Evolutionary conservation across 768 basidiomycete species (phyloP).

Genomic region (Kwoniella heveanensis): DNA sequence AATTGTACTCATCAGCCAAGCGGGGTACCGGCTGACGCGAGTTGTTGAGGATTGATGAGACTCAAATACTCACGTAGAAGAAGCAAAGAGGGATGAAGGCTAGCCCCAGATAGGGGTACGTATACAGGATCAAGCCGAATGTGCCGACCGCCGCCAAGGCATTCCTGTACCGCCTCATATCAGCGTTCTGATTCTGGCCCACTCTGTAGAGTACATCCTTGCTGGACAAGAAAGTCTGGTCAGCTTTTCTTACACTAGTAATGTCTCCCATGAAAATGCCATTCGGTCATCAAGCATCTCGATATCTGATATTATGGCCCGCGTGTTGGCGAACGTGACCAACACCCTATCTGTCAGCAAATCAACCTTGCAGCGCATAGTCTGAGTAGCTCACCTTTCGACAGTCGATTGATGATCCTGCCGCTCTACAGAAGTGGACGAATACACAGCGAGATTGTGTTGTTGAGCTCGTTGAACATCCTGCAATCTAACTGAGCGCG

Average conservation of each 20-base stretch:
- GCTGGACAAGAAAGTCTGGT: too few relatives aligned
- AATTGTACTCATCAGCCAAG: too few relatives aligned
- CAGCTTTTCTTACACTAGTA: constrained; percentile 32
- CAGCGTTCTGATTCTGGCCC: background rate
- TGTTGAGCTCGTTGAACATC: background rate
- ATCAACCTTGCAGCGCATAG: too few relatives aligned
- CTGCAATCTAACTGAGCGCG: too few relatives aligned
- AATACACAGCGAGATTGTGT: background rate
- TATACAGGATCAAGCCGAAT: constrained; percentile 43
- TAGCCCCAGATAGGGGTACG: constrained; percentile 39
- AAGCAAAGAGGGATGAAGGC: constrained; percentile 43
- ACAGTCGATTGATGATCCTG: constrained; percentile 46
- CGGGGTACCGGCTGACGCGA: too few relatives aligned
- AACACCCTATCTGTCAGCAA: too few relatives aligned
- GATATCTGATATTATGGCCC: constrained; percentile 39
- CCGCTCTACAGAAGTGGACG: constrained; percentile 24
- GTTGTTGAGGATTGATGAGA: background rate
- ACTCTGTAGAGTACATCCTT: too few relatives aligned
- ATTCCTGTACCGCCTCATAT: constrained; percentile 1
- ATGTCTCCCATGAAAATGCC: constrained; percentile 23
- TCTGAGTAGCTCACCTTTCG: constrained; percentile 35
- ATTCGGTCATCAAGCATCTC: constrained; percentile 53
- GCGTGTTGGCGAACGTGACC: too few relatives aligned
- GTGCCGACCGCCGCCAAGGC: constrained; percentile 35
- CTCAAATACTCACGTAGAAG: constrained; percentile 31